Evolutionary conservation across 331 rosid species (phyloP), one percentile per base, ranked within the genome.

Genomic region (Malus hybrid): DNA sequence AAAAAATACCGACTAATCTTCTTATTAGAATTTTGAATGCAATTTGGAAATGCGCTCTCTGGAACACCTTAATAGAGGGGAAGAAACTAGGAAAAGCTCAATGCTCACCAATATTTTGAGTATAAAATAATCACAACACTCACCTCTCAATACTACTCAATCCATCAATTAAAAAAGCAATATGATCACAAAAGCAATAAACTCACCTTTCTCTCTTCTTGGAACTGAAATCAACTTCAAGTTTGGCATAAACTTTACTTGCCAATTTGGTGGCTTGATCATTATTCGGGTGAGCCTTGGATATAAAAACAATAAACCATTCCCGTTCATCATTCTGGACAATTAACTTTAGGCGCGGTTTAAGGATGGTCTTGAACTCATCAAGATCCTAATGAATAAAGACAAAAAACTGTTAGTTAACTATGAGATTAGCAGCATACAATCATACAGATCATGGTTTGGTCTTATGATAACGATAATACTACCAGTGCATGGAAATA

Each of bases 271-370:
- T 88, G 61, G 97, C 97, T 66, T 90, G 96, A 73, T 95, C 99
- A 83, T 90, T 90, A 80, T 83, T 89, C 72, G 97, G 92, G 79
- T 80, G 91, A 64, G 93, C 99, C 88, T 87, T 92, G 77, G 97
- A 92, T 79, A 95, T 97, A 55, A 81, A 95, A 78, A 95, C 92
- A 75, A 95, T 88, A 81, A 95, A 95, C 99, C 99, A 95, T 78
- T 95, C 99, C 75, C 90, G 88, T 77, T 95, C 99, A 26, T 95
- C 99, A 92, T 92, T 95, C 87, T 95, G 99, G 85, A 86, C 90
- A 79, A 95, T 95, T 75, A 95, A 84, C 83, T 92, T 95, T 86
- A 95, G 78, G 75, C 99, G 96, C n/a, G 99, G 97, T 86, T 95
- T 95, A 63, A 95, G 97, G 81, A 95, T 95, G 80, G 91, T 90